A percentile compares a stretch with the other conserved stretches of the same genome.
phyloP scores from a whole-genome alignment of 164 flowering plant species.

The Santalum album region DNA sequence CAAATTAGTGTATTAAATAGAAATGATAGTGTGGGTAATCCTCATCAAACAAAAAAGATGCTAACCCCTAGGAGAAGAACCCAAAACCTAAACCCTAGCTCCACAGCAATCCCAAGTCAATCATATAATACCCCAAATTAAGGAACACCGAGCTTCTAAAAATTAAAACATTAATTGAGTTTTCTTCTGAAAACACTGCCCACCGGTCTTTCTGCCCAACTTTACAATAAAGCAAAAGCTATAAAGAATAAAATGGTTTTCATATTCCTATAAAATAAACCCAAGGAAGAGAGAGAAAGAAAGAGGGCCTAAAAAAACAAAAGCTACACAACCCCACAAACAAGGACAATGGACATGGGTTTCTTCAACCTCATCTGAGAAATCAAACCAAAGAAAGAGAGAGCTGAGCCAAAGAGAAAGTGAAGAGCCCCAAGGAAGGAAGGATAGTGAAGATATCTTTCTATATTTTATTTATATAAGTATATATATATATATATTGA shows the following conservation, averaged over 20 bases:
- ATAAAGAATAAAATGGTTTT: slow-evolving; percentile 12
- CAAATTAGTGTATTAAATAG: too few species aligned
- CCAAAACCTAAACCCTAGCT: slow-evolving; percentile 8
- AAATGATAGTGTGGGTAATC: too few species aligned
- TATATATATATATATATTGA: too few species aligned
- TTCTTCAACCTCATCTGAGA: slow-evolving; percentile 25
- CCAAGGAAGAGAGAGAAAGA: slow-evolving; percentile 1
- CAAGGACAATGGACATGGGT: slow-evolving; percentile 13
- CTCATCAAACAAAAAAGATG: too few species aligned
- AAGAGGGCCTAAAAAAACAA: not conserved
- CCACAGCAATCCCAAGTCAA: slow-evolving; percentile 15
- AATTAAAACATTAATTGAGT: slow-evolving; percentile 9
- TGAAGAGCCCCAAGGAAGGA: slow-evolving; percentile 3
- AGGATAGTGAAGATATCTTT: slow-evolving; percentile 3
- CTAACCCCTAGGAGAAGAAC: too few species aligned
- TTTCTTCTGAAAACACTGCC: slow-evolving; percentile 20
- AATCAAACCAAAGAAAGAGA: slow-evolving; percentile 8
- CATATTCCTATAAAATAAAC: not conserved
- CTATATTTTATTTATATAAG: not conserved
- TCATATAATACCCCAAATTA: slow-evolving; percentile 10
- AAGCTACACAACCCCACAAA: not conserved
- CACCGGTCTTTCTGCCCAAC: slow-evolving; percentile 31
- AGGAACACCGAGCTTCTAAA: slow-evolving; percentile 14
- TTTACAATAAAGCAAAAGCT: slow-evolving; percentile 32
- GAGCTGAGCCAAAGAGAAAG: slow-evolving; percentile 13